Conservation (phyloP, 495 filamentous ascomycete genomes). For the Friedmanniomyces simplex region DNA sequence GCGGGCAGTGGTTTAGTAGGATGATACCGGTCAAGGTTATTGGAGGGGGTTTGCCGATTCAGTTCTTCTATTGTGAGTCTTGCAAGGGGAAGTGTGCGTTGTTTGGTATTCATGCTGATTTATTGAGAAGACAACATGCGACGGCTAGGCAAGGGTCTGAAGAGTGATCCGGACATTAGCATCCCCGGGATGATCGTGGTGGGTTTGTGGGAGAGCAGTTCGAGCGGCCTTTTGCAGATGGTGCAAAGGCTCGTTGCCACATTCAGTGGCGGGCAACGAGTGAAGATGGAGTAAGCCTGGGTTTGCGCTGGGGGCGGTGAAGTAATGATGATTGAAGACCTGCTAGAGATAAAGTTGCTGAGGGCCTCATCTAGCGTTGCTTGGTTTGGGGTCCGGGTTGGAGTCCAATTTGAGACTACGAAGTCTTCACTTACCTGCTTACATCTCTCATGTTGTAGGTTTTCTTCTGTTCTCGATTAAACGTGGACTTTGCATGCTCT, state of each 20-base stretch:
- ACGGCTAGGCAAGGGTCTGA: conserved; percentile 21
- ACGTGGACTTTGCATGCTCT: too few relatives aligned
- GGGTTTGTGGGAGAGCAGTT: background rate
- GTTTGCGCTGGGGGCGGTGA: background rate
- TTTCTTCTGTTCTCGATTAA: too few relatives aligned
- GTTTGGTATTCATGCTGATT: background rate
- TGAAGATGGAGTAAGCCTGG: background rate
- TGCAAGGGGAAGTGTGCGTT: too few relatives aligned
- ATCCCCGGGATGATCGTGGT: conserved; percentile 9
- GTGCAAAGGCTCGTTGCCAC: background rate
- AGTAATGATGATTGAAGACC: too few relatives aligned
- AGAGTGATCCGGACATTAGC: conserved; percentile 22
- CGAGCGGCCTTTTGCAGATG: background rate
- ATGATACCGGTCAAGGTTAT: conserved; percentile 24
- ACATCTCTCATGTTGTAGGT: too few relatives aligned
- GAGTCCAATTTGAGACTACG: too few relatives aligned
- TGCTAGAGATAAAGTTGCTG: too few relatives aligned
- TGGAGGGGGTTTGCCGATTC: conserved; percentile 20
- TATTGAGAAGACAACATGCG: conserved; percentile 23
- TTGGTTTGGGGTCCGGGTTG: too few relatives aligned
- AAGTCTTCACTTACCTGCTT: too few relatives aligned
- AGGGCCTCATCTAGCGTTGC: too few relatives aligned
- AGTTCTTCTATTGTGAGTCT: conserved; percentile 14
- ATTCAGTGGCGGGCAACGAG: background rate
- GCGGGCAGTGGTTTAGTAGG: conserved; percentile 24